Conservation (phyloP, 495 filamentous ascomycete species). For the Astrothelium macrocarpum region DNA sequence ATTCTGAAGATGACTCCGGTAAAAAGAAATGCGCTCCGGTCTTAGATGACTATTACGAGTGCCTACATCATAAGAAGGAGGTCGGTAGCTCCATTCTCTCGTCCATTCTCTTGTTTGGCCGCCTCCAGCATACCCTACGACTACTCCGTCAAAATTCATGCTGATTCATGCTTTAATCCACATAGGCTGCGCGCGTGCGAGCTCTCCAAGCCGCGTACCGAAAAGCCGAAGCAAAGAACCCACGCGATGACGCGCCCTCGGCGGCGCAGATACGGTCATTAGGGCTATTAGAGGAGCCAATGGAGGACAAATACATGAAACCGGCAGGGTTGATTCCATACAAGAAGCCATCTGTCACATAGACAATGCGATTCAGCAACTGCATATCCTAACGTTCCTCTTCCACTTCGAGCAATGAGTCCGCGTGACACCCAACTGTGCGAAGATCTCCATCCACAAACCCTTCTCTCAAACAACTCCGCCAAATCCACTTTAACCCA, state of each 20-base stretch:
- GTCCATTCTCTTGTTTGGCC: background rate
- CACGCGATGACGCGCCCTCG: slow-evolving; percentile 64
- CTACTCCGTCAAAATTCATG: background rate
- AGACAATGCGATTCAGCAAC: background rate
- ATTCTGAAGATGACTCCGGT: slow-evolving; percentile 55
- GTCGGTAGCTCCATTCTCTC: slow-evolving; percentile 39
- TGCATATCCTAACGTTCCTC: background rate
- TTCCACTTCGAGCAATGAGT: background rate
- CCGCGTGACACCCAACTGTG: background rate
- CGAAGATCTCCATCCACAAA: background rate
- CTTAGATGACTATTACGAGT: slow-evolving; percentile 96
- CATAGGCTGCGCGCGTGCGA: slow-evolving; percentile 65
- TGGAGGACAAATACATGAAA: slow-evolving; percentile 62
- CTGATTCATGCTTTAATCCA: background rate
- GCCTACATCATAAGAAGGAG: slow-evolving; percentile 97
- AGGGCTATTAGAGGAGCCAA: slow-evolving; percentile 62
- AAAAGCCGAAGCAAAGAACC: slow-evolving; percentile 62
- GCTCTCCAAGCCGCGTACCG: slow-evolving; percentile 80
- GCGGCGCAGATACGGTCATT: slow-evolving; percentile 75
- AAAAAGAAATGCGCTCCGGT: slow-evolving; percentile 85
- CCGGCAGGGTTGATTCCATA: slow-evolving; percentile 24
- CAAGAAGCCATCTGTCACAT: background rate
- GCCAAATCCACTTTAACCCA: background rate
- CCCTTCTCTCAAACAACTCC: background rate
- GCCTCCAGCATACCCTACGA: slow-evolving; percentile 8